Evolutionary conservation across 73 alveolate genomes (phyloP), one percentile per base, ranked within the genome.

Genomic region (Paramecium biaurelia): DNA sequence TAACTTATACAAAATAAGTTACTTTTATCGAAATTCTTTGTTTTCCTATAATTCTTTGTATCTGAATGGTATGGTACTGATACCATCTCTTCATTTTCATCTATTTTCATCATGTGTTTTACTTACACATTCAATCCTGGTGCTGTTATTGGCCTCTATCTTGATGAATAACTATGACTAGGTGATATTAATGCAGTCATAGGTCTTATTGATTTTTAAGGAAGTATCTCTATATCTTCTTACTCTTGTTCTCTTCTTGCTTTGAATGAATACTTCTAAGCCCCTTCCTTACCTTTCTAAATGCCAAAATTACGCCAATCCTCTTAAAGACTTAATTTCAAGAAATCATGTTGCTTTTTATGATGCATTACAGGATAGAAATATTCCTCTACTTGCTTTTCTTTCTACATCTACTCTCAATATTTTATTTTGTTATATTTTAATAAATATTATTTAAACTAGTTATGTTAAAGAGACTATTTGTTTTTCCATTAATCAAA

Each of bases 111-210:
- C 90, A 79, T 79, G 26, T 79, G 21, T 24, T 26, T 42, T 57
- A 41, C 90, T 45, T 79, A 30, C 41, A 79, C 72, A 7, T 79
- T 42, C n/a, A n/a, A 47, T 42, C 90, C 90, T 11, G 76, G 90
- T 21, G 90, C 90, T 38, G 90, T 79, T 20, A 79, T 79, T 18
- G 90, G 90, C 15, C 90, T 79, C 14, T 43, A 24, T 47, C 74
- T 45, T 11, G 21, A 23, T 12, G 47, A 21, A 41, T 12, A 23
- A 20, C 76, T 14, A 58, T 79, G n/a, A 30, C 49, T 63, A 63
- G 90, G 90, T 6, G 90, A 79, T 20, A 79, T 18, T 8, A 79
- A 24, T 11, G 90, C 90, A 38, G 76, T 79, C 72, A 41, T 42
- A 0, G 90, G 90, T 79, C 90, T 79, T 42, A 23, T 21, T 42